Conservation (phyloP, 345 rosid species). For the thale cress (Arabidopsis thaliana) region TAIR10.1 NC_003070.9:19110001-19110500, state of each 20-base stretch:
- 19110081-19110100: conserved; percentile 56
- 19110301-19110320: conserved; percentile 52
- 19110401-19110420: neutral
- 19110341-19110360: conserved; percentile 46
- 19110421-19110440: neutral
- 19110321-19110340: conserved; percentile 64
- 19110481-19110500: neutral
- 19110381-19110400: neutral
- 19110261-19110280: conserved; percentile 44
- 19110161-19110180: conserved; percentile 40
- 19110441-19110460: neutral
- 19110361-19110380: conserved; percentile 9
- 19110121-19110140: conserved; percentile 49
- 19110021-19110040: conserved; percentile 70
- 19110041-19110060: conserved; percentile 45
- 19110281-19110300: conserved; percentile 54
- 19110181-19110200: conserved; percentile 55
- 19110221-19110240: neutral
- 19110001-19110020: conserved; percentile 54
- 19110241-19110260: conserved; percentile 65
- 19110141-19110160: neutral
- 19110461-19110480: neutral
- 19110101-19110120: conserved; percentile 46
- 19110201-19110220: conserved; percentile 18
- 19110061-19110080: conserved; percentile 51